Evolutionary conservation across 2,329 filamentous ascomycete genomes (phyloP).

Genomic region (Apiospora rasikravindrae): DNA sequence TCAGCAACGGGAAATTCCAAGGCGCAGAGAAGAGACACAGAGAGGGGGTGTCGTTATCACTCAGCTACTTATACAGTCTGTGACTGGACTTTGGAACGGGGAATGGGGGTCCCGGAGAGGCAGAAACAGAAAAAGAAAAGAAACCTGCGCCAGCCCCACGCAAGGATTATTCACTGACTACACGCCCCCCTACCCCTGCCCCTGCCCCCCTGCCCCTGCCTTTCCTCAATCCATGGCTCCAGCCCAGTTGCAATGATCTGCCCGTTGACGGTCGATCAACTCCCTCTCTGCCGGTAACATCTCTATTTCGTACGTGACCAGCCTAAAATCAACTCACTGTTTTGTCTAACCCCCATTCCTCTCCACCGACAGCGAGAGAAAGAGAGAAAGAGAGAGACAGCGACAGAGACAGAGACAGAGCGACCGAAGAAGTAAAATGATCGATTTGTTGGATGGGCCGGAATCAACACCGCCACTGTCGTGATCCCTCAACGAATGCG

Average conservation of each 20-base stretch:
- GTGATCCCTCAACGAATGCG: constrained; percentile 3
- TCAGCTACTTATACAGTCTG: not conserved
- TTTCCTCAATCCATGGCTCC: no score
- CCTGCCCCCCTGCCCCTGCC: not conserved
- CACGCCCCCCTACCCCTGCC: not conserved
- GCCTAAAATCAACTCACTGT: not conserved
- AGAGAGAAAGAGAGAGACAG: not conserved
- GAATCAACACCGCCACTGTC: not conserved
- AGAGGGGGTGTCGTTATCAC: not conserved
- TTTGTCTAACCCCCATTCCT: not conserved
- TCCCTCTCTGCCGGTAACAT: constrained; percentile 8
- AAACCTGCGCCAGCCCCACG: not conserved
- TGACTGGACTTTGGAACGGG: not conserved
- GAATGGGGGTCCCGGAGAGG: not conserved
- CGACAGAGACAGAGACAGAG: not conserved
- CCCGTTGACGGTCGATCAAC: constrained; percentile 12
- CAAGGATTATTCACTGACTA: not conserved
- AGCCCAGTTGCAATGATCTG: constrained; percentile 8
- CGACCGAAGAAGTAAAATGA: not conserved
- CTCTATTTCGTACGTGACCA: constrained; percentile 3
- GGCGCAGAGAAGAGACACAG: not conserved
- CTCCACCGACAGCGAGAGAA: not conserved
- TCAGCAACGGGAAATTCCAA: constrained; percentile 4
- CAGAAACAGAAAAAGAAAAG: not conserved
- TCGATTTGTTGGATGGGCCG: not conserved